Conservation (phyloP, 2,329 filamentous ascomycete genomes). For the Thelonectria discophora region DNA sequence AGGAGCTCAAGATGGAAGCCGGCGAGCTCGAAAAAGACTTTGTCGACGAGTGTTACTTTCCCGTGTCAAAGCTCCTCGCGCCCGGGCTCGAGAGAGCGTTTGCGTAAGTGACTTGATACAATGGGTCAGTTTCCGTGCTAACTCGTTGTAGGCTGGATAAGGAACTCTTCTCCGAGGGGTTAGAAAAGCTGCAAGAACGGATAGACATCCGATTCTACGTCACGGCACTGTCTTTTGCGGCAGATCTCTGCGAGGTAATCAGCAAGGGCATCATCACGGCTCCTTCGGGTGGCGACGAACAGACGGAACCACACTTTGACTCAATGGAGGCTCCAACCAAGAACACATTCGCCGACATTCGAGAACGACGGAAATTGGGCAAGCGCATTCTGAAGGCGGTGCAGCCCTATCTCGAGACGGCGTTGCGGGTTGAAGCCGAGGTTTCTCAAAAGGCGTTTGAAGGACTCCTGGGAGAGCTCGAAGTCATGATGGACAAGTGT, state of each 20-base stretch:
- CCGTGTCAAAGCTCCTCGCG: constrained; percentile 77
- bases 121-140: constrained; percentile 45
- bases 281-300: constrained; percentile 40
- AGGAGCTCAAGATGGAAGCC: constrained; percentile 79
- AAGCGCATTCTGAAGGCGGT: constrained; percentile 89
- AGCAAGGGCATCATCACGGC: constrained; percentile 60
- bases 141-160: constrained; percentile 68
- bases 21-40: constrained; percentile 80
- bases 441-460: constrained; percentile 76
- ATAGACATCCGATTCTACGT: constrained; percentile 67
- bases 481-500: constrained; percentile 75
- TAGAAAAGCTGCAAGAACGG: constrained; percentile 59
- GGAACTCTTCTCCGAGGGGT: constrained; percentile 63
- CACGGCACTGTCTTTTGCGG: constrained; percentile 64
- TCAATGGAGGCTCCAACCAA: constrained; percentile 59
- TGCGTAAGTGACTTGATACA: constrained; percentile 68
- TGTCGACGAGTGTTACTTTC: constrained; percentile 91
- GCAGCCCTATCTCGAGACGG: constrained; percentile 79
- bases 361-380: constrained; percentile 83
- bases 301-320: constrained; percentile 44
- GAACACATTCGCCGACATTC: constrained; percentile 71
- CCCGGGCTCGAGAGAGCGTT: constrained; percentile 83
- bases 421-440: constrained; percentile 82
- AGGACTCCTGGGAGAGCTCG: constrained; percentile 75
- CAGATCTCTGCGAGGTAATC: constrained; percentile 65